Evolutionary conservation across 1,284 basidiomycete genomes (phyloP).

Genomic region (Sporisorium graminicola): DNA sequence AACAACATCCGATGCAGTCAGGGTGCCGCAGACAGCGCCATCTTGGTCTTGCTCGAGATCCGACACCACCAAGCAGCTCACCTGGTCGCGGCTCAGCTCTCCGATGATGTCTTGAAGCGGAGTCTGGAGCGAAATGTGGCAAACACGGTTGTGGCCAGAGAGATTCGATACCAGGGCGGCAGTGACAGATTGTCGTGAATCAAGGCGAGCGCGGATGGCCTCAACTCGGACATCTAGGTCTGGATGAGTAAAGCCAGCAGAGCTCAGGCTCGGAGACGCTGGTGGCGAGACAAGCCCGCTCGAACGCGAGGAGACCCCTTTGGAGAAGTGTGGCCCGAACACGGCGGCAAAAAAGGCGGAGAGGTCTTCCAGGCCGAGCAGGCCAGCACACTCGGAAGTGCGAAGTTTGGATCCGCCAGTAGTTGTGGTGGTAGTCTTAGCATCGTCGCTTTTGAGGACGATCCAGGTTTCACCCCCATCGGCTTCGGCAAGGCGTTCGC

Average conservation of each 20-base stretch:
- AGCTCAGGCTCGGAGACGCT: slow-evolving; percentile 19
- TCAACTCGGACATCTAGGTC: not conserved
- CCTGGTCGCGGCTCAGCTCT: slow-evolving; percentile 22
- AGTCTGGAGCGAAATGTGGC: slow-evolving; percentile 23
- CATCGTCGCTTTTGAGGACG: slow-evolving; percentile 13
- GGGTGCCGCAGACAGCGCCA: slow-evolving; percentile 37
- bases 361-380: slow-evolving; percentile 45
- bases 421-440: not conserved
- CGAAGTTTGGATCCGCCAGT: slow-evolving; percentile 13
- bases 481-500: slow-evolving; percentile 27
- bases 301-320: not conserved
- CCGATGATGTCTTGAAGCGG: slow-evolving; percentile 20
- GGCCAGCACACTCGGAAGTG: slow-evolving; percentile 30
- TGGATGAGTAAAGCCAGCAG: not conserved
- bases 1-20: slow-evolving; percentile 36
- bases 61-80: slow-evolving; percentile 32
- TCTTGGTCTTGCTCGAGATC: slow-evolving; percentile 11
- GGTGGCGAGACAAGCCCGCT: slow-evolving; percentile 31
- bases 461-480: slow-evolving; percentile 37
- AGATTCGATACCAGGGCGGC: slow-evolving; percentile 38
- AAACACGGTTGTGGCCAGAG: slow-evolving; percentile 25
- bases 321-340: slow-evolving; percentile 28
- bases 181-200: slow-evolving; percentile 13
- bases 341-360: slow-evolving; percentile 39
- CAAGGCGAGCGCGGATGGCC: slow-evolving; percentile 14